Conservation (phyloP, 352 stramenopile species). For the Globisporangium paddicum region DNA sequence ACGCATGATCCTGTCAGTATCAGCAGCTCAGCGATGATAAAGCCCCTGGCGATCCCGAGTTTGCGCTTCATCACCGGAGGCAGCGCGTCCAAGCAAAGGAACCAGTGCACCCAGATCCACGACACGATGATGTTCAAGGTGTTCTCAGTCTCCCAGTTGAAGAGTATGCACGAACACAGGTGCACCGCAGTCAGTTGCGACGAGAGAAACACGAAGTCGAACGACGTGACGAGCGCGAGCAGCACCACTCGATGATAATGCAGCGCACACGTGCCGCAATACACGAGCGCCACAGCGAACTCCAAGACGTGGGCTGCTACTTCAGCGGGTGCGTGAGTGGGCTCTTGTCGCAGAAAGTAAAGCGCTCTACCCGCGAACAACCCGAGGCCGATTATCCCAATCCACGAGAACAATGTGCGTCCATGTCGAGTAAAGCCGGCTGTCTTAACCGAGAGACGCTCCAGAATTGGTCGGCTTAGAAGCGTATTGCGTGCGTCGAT, state of each 20-base stretch:
- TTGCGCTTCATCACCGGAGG: constrained; percentile 15
- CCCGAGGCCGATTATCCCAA: background rate
- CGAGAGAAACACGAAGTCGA: constrained; percentile 16
- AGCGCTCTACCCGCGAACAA: background rate
- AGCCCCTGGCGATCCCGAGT: constrained; percentile 5
- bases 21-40: constrained; percentile 7
- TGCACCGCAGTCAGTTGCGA: constrained; percentile 9
- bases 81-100: constrained; percentile 23
- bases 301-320: background rate
- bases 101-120: constrained; percentile 23
- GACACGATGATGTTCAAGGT: background rate
- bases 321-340: background rate
- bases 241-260: constrained; percentile 7
- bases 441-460: background rate
- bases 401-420: background rate
- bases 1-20: background rate
- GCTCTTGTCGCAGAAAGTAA: background rate
- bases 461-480: background rate
- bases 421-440: background rate
- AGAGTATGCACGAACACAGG: constrained; percentile 5
- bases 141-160: constrained; percentile 12
- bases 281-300: background rate
- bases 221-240: constrained; percentile 7
- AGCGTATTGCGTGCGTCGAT: constrained; percentile 11
- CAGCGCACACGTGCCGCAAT: background rate